A percentile compares a stretch with the other conserved stretches of the same genome.
Evolutionary conservation across 2,329 filamentous ascomycete species (phyloP).

Genomic region (Ceratocystis cacaofunesta): DNA sequence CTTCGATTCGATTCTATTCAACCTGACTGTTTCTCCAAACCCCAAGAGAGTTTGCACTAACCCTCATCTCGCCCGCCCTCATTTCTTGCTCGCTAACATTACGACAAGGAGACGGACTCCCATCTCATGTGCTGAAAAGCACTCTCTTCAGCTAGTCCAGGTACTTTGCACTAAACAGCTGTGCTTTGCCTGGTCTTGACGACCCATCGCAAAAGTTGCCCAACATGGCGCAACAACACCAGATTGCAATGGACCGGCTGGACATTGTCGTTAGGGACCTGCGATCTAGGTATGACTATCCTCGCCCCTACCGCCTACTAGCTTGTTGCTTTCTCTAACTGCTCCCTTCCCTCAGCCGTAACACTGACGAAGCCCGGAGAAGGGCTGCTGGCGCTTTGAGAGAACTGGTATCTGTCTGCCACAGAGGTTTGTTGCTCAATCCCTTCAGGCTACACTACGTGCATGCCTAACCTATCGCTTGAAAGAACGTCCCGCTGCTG

Average conservation of each 20-base stretch:
- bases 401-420: slow-evolving; percentile 39
- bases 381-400: slow-evolving; percentile 39
- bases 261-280: slow-evolving; percentile 41
- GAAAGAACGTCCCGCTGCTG: background rate
- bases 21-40: background rate
- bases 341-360: slow-evolving; percentile 8
- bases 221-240: slow-evolving; percentile 27
- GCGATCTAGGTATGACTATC: slow-evolving; percentile 34
- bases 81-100: background rate
- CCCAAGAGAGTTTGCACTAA: background rate
- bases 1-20: too few relatives aligned
- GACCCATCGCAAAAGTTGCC: slow-evolving; percentile 11
- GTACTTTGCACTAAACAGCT: slow-evolving; percentile 9
- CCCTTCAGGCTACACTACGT: background rate
- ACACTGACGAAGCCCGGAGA: slow-evolving; percentile 35
- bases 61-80: background rate
- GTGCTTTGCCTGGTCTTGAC: slow-evolving; percentile 12
- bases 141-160: slow-evolving; percentile 6
- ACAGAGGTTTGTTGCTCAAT: slow-evolving; percentile 32
- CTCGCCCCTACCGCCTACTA: background rate
- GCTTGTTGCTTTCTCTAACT: slow-evolving; percentile 7
- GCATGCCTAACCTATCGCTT: background rate
- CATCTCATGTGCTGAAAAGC: slow-evolving; percentile 13
- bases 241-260: slow-evolving; percentile 40
- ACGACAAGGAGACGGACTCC: background rate